phyloP scores from a whole-genome alignment of 805 yeast genomes.

The Scheffersomyces ergatensis region DNA sequence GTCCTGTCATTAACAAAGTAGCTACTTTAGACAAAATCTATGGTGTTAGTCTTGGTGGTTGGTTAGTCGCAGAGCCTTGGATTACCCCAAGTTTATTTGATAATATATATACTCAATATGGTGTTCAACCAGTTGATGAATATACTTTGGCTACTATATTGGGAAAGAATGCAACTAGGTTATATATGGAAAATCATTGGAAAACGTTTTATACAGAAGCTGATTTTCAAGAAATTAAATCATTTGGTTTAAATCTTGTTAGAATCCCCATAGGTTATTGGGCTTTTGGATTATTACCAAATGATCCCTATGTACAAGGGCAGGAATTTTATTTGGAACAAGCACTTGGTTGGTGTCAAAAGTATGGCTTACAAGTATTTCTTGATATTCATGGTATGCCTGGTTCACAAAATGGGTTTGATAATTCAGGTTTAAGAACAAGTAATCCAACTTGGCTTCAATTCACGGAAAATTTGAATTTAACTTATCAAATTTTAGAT shows the following conservation, averaged over 20 bases:
- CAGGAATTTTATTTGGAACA: constrained; percentile 63
- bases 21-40: constrained; percentile 5
- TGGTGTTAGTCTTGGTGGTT: constrained; percentile 54
- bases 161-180: constrained; percentile 45
- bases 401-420: constrained; percentile 87
- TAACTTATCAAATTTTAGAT: constrained; percentile 10
- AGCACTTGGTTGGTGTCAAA: constrained; percentile 68
- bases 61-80: constrained; percentile 71
- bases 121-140: constrained; percentile 57
- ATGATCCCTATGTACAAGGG: constrained; percentile 68
- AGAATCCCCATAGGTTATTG: constrained; percentile 80
- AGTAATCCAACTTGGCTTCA: constrained; percentile 12
- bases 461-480: constrained; percentile 5
- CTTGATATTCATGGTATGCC: constrained; percentile 81
- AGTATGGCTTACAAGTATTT: constrained; percentile 62
- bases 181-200: constrained; percentile 54
- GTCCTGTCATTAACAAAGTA: neutral
- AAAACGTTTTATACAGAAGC: constrained; percentile 54
- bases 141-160: constrained; percentile 48
- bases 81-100: constrained; percentile 64
- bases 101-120: constrained; percentile 20
- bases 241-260: constrained; percentile 62
- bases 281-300: constrained; percentile 55
- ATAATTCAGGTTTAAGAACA: constrained; percentile 68
- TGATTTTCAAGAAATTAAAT: constrained; percentile 52